These are phyloP conservation scores for Epichloe typhina DNA, from an alignment of 2,329 filamentous ascomycete genomes.

Conservation along the genomic window DNA sequence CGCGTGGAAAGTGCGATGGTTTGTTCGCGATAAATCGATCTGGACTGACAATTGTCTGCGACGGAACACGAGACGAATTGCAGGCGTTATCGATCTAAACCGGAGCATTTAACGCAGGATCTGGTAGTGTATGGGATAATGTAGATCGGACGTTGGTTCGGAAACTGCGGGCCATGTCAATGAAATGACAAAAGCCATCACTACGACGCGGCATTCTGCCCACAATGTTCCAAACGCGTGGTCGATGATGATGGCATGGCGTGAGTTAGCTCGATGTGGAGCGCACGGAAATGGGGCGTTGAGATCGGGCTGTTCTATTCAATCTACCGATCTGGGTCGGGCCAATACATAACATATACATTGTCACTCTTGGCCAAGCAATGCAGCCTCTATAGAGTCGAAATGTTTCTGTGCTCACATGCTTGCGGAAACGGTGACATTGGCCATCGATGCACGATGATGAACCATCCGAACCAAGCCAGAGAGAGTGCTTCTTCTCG, in stretches of 20 bases:
- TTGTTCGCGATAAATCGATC: background rate
- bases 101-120: background rate
- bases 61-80: background rate
- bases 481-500: too few relatives aligned
- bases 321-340: background rate
- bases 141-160: background rate
- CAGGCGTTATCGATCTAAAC: background rate
- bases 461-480: too few relatives aligned
- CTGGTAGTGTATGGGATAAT: background rate
- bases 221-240: background rate
- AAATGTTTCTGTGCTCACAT: too few relatives aligned
- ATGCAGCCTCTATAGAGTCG: too few relatives aligned
- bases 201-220: background rate
- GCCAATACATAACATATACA: background rate
- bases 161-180: background rate
- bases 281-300: conserved; percentile 16
- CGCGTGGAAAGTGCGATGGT: background rate
- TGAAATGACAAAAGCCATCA: background rate
- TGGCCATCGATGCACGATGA: background rate
- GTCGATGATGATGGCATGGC: conserved; percentile 15
- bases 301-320: conserved; percentile 14
- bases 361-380: background rate
- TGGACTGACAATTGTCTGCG: background rate
- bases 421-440: background rate
- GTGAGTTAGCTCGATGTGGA: conserved; percentile 16